These are phyloP conservation scores for Nemania sp. DNA, from an alignment of 2,329 filamentous ascomycete genomes.

Conservation along the genomic window DNA sequence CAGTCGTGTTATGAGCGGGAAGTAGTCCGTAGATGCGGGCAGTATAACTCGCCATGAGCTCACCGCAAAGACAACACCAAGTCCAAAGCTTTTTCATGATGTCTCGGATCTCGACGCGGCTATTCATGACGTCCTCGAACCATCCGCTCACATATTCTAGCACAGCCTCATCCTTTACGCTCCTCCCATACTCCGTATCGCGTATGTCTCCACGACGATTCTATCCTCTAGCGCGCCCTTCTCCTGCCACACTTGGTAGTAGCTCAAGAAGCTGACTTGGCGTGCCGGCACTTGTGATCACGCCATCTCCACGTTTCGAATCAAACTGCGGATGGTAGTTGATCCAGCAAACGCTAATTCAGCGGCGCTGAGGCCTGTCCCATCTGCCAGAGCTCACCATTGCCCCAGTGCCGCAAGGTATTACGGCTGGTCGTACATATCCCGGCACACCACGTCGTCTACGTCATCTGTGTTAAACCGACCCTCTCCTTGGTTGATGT, in stretches of 20 bases:
- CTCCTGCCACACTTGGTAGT: neutral
- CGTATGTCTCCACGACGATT: neutral
- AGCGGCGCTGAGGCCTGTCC: neutral
- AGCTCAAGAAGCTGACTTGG: neutral
- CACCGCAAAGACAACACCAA: neutral
- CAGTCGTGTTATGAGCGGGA: too few relatives aligned
- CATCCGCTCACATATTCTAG: neutral
- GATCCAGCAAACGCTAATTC: neutral
- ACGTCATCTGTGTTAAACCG: neutral
- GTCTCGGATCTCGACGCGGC: neutral
- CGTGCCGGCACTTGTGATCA: neutral
- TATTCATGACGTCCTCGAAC: neutral
- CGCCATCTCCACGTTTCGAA: neutral
- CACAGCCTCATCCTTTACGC: neutral
- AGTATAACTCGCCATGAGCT: neutral
- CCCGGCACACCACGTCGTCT: neutral
- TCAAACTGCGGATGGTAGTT: neutral
- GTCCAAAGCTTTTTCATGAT: neutral
- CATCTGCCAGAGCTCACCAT: neutral
- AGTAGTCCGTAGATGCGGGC: too few relatives aligned
- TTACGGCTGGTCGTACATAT: neutral
- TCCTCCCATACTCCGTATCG: neutral
- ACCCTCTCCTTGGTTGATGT: neutral
- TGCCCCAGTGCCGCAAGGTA: neutral
- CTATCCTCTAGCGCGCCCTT: neutral